phyloP scores from a whole-genome alignment of 2,329 filamentous ascomycete species.

The Rutstroemia sydowiana region DNA sequence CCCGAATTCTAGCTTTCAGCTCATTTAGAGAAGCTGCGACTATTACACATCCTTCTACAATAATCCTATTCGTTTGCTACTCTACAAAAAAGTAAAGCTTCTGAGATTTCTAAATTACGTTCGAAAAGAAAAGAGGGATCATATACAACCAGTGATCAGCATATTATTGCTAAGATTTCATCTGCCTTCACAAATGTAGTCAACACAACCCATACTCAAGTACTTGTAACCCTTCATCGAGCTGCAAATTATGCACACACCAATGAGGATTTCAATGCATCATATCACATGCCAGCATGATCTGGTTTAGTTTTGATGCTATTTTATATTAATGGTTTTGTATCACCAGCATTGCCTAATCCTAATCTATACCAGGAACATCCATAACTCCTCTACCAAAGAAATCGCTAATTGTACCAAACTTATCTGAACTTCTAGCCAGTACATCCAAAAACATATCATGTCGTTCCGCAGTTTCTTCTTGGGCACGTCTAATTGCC shows the following conservation, averaged over 20 bases:
- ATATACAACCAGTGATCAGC: not conserved
- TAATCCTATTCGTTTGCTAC: not conserved
- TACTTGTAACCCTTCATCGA: too few relatives aligned
- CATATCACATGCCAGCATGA: too few relatives aligned
- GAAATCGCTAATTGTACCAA: conserved; percentile 89
- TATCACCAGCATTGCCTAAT: too few relatives aligned
- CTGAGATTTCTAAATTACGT: not conserved
- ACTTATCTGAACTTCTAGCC: conserved; percentile 69
- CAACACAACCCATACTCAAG: not conserved
- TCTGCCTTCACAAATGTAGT: not conserved
- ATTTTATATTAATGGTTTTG: not conserved
- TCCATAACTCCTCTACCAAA: conserved; percentile 91
- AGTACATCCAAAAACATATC: conserved; percentile 82
- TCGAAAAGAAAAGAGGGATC: not conserved
- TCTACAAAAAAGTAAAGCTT: not conserved
- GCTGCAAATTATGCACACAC: too few relatives aligned
- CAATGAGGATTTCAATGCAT: too few relatives aligned
- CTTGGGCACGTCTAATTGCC: conserved; percentile 78
- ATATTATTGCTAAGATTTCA: too few relatives aligned
- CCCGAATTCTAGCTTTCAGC: too few relatives aligned
- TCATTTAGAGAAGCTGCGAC: not conserved
- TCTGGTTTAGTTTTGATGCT: too few relatives aligned
- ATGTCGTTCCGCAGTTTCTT: conserved; percentile 78
- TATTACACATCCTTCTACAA: not conserved
- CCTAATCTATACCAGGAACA: conserved; percentile 22